Conservation (phyloP, 2,329 filamentous ascomycete genomes). For the Lecanicillium sp. region DNA sequence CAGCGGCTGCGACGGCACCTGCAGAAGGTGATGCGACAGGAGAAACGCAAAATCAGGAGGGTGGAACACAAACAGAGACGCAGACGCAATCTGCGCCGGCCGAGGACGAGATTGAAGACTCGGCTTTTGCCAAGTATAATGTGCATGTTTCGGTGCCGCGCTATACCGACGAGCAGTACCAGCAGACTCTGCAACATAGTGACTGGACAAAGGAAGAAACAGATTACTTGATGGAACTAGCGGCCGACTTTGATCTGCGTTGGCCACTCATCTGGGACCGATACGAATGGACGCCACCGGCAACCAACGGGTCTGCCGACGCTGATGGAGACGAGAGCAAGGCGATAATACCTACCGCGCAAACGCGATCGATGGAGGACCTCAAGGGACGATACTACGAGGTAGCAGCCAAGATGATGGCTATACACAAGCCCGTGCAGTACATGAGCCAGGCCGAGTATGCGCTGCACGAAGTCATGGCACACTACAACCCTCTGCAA, state of each 20-base stretch:
- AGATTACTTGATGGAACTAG: slow-evolving; percentile 74
- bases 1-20: slow-evolving; percentile 8
- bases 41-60: slow-evolving; percentile 16
- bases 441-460: slow-evolving; percentile 87
- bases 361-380: slow-evolving; percentile 70
- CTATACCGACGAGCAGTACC: slow-evolving; percentile 85
- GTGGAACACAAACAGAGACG: slow-evolving; percentile 9
- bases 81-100: slow-evolving; percentile 14
- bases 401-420: slow-evolving; percentile 75
- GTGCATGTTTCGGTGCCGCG: slow-evolving; percentile 68
- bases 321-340: slow-evolving; percentile 38
- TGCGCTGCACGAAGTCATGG: slow-evolving; percentile 73
- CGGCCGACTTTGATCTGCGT: slow-evolving; percentile 71
- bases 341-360: slow-evolving; percentile 44
- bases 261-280: slow-evolving; percentile 91
- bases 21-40: slow-evolving; percentile 12
- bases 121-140: slow-evolving; percentile 78
- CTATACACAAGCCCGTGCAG: slow-evolving; percentile 67
- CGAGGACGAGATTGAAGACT: slow-evolving; percentile 44
- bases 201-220: slow-evolving; percentile 93
- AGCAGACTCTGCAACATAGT: slow-evolving; percentile 58
- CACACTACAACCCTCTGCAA: slow-evolving; percentile 72
- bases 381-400: slow-evolving; percentile 88
- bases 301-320: slow-evolving; percentile 35
- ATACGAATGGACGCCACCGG: slow-evolving; percentile 62